These are phyloP conservation scores for Nephelium lappaceum DNA, from an alignment of 345 rosid species.

Conservation along the genomic window DNA sequence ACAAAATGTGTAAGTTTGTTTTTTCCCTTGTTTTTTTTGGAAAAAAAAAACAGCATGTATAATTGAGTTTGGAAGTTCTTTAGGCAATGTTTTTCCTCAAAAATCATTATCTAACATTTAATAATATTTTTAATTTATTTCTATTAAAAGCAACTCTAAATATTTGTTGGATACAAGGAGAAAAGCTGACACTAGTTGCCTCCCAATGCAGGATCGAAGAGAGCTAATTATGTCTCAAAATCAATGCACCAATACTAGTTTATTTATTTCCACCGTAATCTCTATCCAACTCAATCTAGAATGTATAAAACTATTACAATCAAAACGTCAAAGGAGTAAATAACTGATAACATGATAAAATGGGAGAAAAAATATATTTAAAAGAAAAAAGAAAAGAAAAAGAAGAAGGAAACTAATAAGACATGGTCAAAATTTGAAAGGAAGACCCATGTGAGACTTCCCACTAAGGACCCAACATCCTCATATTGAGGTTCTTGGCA, in stretches of 20 bases:
- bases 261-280: slow-evolving; percentile 11
- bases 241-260: background rate
- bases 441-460: slow-evolving; percentile 19
- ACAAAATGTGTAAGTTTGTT: background rate
- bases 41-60: background rate
- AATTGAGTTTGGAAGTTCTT: background rate
- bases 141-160: background rate
- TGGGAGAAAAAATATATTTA: background rate
- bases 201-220: slow-evolving; percentile 3
- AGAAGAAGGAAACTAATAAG: background rate
- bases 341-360: background rate
- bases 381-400: background rate
- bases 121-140: too few species aligned
- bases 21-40: too few species aligned
- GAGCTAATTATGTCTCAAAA: slow-evolving; percentile 7
- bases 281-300: slow-evolving; percentile 10
- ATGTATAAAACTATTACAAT: background rate
- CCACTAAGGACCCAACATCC: slow-evolving; percentile 8
- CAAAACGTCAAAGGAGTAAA: background rate
- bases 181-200: slow-evolving; percentile 5
- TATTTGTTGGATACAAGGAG: background rate
- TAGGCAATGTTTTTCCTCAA: background rate
- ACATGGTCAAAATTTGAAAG: background rate
- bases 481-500: background rate
- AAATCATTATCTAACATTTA: too few species aligned